A percentile compares a stretch with the other conserved stretches of the same genome.
Evolutionary conservation across 805 yeast species (phyloP).

Genomic region (Torulaspora maleeae): DNA sequence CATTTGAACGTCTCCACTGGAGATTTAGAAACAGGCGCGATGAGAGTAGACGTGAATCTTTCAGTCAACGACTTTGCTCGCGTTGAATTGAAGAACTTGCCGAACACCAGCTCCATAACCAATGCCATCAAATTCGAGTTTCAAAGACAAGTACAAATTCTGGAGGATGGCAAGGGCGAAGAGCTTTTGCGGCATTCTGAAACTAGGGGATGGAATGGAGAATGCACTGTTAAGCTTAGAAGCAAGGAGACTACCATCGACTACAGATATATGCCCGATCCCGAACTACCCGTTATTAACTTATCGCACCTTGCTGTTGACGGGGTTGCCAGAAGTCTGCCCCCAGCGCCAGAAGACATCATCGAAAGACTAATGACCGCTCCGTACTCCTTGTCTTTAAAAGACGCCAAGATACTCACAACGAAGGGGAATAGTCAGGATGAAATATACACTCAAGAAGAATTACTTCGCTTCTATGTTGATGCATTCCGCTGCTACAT

Average conservation of each 20-base stretch:
- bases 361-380: conserved; percentile 41
- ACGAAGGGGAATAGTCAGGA: conserved; percentile 39
- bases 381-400: conserved; percentile 56
- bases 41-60: conserved; percentile 92
- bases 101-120: conserved; percentile 74
- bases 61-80: conserved; percentile 67
- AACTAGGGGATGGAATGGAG: conserved; percentile 92
- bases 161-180: conserved; percentile 39
- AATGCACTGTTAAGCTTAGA: conserved; percentile 59
- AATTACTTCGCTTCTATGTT: conserved; percentile 50
- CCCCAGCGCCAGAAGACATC: conserved; percentile 58
- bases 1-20: conserved; percentile 76
- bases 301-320: conserved; percentile 41
- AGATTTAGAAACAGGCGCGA: conserved; percentile 89
- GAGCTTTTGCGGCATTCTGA: conserved; percentile 40
- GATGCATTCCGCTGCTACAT: conserved; percentile 36
- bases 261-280: conserved; percentile 92
- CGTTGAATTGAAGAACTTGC: conserved; percentile 85
- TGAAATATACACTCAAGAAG: conserved; percentile 27
- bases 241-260: conserved; percentile 78
- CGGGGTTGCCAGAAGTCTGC: conserved; percentile 43
- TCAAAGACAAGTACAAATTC: conserved; percentile 54
- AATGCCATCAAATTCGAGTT: conserved; percentile 74
- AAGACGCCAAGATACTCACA: conserved; percentile 71
- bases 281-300: conserved; percentile 65